Conservation (phyloP, 257 asterid species). For the Vinca minor region DNA sequence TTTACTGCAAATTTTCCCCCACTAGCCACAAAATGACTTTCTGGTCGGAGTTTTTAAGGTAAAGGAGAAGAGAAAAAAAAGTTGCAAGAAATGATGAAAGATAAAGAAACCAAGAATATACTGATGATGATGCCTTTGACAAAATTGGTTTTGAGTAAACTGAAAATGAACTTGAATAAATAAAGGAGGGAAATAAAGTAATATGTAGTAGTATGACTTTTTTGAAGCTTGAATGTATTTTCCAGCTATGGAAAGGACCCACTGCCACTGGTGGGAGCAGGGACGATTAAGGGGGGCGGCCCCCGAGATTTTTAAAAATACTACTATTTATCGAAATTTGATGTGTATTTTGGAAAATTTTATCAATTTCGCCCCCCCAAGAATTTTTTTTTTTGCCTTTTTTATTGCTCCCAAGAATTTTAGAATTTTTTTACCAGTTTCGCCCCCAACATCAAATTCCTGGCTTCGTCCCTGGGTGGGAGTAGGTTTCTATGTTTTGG, state of each 20-base stretch:
- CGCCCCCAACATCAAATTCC: no score
- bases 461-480: no score
- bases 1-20: not conserved
- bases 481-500: not conserved
- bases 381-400: no score
- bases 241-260: conserved; percentile 18
- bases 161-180: conserved; percentile 13
- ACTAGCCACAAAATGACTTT: not conserved
- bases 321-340: no score
- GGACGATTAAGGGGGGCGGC: no score
- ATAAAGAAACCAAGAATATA: not conserved
- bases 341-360: no score
- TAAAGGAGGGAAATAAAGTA: conserved; percentile 3
- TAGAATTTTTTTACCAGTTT: no score
- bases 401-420: no score
- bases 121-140: not conserved
- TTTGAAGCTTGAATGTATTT: conserved; percentile 5
- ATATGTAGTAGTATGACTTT: conserved; percentile 3
- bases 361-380: no score
- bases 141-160: not conserved
- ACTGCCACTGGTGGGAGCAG: conserved; percentile 20
- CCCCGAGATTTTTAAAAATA: no score
- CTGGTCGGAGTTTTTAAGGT: not conserved
- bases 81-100: conserved; percentile 7
- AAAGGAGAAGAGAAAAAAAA: not conserved